A percentile compares a stretch with the other conserved stretches of the same genome.
Evolutionary conservation across 2,329 filamentous ascomycete species (phyloP).

Genomic region (Fusarium sp.): DNA sequence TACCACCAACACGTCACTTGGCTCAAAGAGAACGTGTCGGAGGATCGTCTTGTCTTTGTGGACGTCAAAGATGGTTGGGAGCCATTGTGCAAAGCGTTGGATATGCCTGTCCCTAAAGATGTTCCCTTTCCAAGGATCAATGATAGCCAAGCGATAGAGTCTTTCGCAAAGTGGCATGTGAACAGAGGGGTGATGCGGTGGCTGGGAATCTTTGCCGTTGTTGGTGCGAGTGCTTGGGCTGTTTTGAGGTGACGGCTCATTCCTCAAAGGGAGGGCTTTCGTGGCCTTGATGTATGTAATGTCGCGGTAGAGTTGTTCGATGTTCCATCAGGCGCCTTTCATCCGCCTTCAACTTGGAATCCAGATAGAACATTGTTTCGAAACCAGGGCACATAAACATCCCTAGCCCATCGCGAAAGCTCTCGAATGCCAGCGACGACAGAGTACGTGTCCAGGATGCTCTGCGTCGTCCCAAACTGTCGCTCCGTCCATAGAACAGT

Average conservation of each 20-base stretch:
- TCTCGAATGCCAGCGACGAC: slow-evolving; percentile 32
- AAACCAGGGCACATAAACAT: slow-evolving; percentile 37
- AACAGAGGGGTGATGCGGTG: not conserved
- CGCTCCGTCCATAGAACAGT: slow-evolving; percentile 33
- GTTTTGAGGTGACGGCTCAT: not conserved
- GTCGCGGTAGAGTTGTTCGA: not conserved
- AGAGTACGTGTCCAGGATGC: slow-evolving; percentile 26
- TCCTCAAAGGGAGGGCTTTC: not conserved
- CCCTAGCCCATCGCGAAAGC: slow-evolving; percentile 21
- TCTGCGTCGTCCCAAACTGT: slow-evolving; percentile 34
- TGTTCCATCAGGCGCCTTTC: not conserved
- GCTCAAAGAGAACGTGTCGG: slow-evolving; percentile 33
- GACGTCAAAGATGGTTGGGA: slow-evolving; percentile 49
- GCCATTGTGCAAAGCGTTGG: slow-evolving; percentile 49
- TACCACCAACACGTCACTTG: slow-evolving; percentile 16
- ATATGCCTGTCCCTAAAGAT: not conserved
- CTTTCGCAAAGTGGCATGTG: not conserved
- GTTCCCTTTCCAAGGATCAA: not conserved
- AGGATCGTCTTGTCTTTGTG: slow-evolving; percentile 43
- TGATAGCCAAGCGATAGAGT: not conserved
- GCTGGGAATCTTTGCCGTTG: not conserved
- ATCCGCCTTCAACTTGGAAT: not conserved
- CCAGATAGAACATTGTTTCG: not conserved
- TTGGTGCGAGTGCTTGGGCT: not conserved
- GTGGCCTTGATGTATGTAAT: not conserved